These are phyloP conservation scores for Cryphonectria japonica DNA, from an alignment of 2,329 filamentous ascomycete species.

Conservation along the genomic window DNA sequence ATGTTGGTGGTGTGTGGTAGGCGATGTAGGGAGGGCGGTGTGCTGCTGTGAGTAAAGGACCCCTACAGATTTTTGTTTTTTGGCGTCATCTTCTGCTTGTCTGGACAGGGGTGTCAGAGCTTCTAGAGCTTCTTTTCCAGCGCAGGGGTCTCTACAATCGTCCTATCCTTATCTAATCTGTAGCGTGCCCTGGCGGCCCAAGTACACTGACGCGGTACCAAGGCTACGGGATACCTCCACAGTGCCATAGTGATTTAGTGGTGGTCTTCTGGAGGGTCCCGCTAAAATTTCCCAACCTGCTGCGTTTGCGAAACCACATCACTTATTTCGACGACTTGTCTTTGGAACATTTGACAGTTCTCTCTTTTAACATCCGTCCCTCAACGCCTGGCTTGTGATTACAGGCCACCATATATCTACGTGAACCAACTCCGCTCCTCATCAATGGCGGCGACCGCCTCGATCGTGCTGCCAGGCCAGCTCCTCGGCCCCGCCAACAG, in stretches of 20 bases:
- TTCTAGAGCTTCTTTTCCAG: neutral
- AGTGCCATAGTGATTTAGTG: too few species aligned
- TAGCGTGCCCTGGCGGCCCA: neutral
- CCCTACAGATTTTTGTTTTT: constrained; percentile 9
- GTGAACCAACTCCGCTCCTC: neutral
- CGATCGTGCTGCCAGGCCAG: constrained; percentile 79
- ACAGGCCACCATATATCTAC: neutral
- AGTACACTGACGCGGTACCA: neutral
- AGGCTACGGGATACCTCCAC: neutral
- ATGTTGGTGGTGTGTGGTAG: neutral
- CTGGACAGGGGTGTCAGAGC: neutral
- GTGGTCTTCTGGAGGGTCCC: neutral
- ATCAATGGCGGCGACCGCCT: constrained; percentile 10
- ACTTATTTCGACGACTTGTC: neutral
- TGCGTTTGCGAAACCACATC: neutral
- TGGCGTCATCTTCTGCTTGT: neutral
- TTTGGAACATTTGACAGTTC: neutral
- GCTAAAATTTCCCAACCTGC: neutral
- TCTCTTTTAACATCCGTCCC: too few species aligned
- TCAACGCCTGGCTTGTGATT: too few species aligned
- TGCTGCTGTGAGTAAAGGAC: neutral
- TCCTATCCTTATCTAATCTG: constrained; percentile 4
- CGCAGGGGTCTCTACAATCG: neutral
- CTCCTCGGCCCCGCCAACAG: constrained; percentile 69
- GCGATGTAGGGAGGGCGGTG: neutral